A percentile compares a stretch with the other conserved stretches of the same genome.
phyloP scores from a whole-genome alignment of 768 basidiomycete genomes.

The Lactarius akahatsu region DNA sequence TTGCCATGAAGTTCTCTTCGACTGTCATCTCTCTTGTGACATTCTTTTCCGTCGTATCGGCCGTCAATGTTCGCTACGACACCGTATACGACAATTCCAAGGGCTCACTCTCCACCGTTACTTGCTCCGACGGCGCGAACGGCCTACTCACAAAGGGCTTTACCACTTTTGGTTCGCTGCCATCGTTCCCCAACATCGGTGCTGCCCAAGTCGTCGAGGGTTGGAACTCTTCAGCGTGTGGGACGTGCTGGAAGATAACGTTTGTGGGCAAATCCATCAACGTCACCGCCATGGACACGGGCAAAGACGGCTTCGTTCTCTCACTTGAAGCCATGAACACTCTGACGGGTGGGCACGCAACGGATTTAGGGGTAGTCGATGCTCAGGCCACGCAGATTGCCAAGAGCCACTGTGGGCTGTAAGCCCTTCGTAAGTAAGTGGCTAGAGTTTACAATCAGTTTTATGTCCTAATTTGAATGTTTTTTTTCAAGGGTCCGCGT shows the following conservation, averaged over 20 bases:
- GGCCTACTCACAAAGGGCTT: conserved; percentile 37
- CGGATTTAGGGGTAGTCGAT: conserved; percentile 47
- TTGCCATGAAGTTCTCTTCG: conserved; percentile 34
- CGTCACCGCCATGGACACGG: conserved; percentile 34
- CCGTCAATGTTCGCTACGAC: conserved; percentile 35
- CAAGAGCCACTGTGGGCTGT: conserved; percentile 52
- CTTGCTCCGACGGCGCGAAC: conserved; percentile 38
- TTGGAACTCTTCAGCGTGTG: conserved; percentile 36
- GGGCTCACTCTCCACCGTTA: conserved; percentile 29
- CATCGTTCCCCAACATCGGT: conserved; percentile 37
- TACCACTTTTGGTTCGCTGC: conserved; percentile 37
- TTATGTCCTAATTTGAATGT: neutral
- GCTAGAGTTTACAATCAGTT: neutral
- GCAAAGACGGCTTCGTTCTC: conserved; percentile 38
- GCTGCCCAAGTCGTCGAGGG: conserved; percentile 36
- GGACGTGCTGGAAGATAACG: conserved; percentile 39
- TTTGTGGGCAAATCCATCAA: conserved; percentile 34
- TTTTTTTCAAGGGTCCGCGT: neutral
- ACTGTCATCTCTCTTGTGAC: conserved; percentile 29
- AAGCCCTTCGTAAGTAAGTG: conserved; percentile 14
- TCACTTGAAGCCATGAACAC: conserved; percentile 38
- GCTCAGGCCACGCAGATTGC: conserved; percentile 46
- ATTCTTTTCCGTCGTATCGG: conserved; percentile 15
- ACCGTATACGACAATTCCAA: conserved; percentile 35
- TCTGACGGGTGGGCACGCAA: conserved; percentile 44